phyloP scores from a whole-genome alignment of 2,329 filamentous ascomycete genomes.

The Tolypocladium tropicale region DNA sequence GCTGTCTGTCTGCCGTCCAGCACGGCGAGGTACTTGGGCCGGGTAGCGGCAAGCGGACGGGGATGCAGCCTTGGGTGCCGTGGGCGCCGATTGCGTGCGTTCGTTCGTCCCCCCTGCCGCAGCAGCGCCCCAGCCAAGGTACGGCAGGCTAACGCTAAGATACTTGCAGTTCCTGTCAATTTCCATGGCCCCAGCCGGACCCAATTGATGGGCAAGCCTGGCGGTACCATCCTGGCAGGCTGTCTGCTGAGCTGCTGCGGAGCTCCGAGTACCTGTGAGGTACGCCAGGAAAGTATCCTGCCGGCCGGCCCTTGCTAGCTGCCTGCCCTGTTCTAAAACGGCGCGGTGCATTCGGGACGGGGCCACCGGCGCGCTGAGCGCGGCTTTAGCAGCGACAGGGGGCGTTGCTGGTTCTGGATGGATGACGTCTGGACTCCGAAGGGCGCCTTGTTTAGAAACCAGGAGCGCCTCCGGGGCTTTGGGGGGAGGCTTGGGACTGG shows the following conservation, averaged over 20 bases:
- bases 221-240: neutral
- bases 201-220: neutral
- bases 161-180: neutral
- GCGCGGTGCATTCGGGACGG: neutral
- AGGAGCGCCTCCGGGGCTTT: neutral
- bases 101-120: neutral
- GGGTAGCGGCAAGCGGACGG: neutral
- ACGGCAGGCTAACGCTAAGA: too few species aligned
- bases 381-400: neutral
- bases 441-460: neutral
- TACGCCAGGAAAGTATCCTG: neutral
- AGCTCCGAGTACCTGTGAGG: neutral
- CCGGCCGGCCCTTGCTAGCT: neutral
- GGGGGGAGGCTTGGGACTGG: neutral
- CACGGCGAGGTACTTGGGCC: neutral
- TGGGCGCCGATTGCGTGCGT: neutral
- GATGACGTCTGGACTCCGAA: neutral
- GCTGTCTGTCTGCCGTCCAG: neutral
- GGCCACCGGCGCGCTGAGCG: neutral
- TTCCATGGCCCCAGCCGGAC: neutral
- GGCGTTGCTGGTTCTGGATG: neutral
- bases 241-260: neutral
- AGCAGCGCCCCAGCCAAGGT: neutral
- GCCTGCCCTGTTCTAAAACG: neutral
- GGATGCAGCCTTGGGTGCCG: neutral